Evolutionary conservation across 306 rosid species (phyloP), one percentile per base, ranked within the genome.

Genomic region (Spatholobus suberectus): DNA sequence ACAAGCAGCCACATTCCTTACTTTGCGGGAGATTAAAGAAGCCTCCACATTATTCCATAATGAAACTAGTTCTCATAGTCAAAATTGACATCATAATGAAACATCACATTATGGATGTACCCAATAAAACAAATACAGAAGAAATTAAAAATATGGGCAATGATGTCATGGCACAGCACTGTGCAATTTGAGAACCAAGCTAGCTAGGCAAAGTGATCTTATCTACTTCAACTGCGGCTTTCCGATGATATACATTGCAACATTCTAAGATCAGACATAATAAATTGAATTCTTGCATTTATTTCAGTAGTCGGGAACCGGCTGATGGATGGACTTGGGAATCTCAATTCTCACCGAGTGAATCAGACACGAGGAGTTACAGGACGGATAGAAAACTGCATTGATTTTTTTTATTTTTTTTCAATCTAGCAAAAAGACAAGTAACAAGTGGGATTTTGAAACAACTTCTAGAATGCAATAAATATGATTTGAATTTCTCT

Each of bases 81-180:
- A 49, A 78, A 12, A 67, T 51, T 67, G 21, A 35, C 76, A 68
- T 79, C 68, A 51, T 68, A 51, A 34, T 51, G 15, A 66, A 66
- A 66, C 59, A 23, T 38, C 58, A 41, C 40, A 71, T 20, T 13
- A 13, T 58, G 41, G 59, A 11, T 78, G 26, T 35, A 20, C 47
- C 75, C 51, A 3, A 76, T 41, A 5, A 75, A 6, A 62, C 20
- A 52, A 12, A 20, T 8, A 24, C 0, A 17, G 0, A 14, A 58
- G 6, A 7, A 5, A 26, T 55, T 78, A 52, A n/a, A n/a, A n/a
- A n/a, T n/a, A n/a, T n/a, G n/a, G n/a, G n/a, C 21, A 37, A 17
- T 79, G 69, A 71, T 81, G 83, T 65, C 51, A 81, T 62, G 52
- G 27, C 68, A 67, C 23, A n/a, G n/a, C n/a, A n/a, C 18, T 38